Evolutionary conservation across 2,329 filamentous ascomycete genomes (phyloP).

Genomic region (Botrytis fragariae): DNA sequence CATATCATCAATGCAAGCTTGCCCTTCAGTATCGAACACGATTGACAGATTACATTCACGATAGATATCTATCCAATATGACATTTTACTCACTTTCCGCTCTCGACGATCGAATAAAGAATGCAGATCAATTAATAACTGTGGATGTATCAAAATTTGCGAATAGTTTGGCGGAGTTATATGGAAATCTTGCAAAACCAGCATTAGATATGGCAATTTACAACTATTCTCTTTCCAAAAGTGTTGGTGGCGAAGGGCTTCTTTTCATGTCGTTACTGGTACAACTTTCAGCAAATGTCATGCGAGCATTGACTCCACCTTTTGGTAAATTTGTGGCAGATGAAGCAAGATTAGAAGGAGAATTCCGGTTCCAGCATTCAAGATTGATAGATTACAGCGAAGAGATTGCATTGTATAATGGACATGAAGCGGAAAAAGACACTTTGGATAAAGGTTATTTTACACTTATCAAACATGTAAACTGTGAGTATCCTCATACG

Average conservation of each 20-base stretch:
- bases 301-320: slow-evolving; percentile 91
- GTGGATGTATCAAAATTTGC: slow-evolving; percentile 97
- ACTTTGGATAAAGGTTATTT: slow-evolving; percentile 98
- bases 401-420: slow-evolving; percentile 87
- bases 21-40: slow-evolving; percentile 90
- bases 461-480: slow-evolving; percentile 98
- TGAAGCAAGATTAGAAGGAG: slow-evolving; percentile 88
- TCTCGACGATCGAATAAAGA: slow-evolving; percentile 96
- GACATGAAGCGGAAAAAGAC: slow-evolving; percentile 93
- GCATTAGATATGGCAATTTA: slow-evolving; percentile 95
- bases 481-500: slow-evolving; percentile 43
- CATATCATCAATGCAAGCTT: slow-evolving; percentile 94
- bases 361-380: slow-evolving; percentile 94
- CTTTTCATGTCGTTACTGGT: slow-evolving; percentile 95
- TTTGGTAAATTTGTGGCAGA: slow-evolving; percentile 98
- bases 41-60: slow-evolving; percentile 91
- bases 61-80: slow-evolving; percentile 94
- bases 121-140: slow-evolving; percentile 94
- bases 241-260: slow-evolving; percentile 92
- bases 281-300: slow-evolving; percentile 83
- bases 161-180: slow-evolving; percentile 89
- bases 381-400: slow-evolving; percentile 94
- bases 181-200: slow-evolving; percentile 94
- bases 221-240: slow-evolving; percentile 88
- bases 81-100: slow-evolving; percentile 97